Conservation (phyloP, 306 rosid genomes). For the Lathyrus oleraceus region DNA sequence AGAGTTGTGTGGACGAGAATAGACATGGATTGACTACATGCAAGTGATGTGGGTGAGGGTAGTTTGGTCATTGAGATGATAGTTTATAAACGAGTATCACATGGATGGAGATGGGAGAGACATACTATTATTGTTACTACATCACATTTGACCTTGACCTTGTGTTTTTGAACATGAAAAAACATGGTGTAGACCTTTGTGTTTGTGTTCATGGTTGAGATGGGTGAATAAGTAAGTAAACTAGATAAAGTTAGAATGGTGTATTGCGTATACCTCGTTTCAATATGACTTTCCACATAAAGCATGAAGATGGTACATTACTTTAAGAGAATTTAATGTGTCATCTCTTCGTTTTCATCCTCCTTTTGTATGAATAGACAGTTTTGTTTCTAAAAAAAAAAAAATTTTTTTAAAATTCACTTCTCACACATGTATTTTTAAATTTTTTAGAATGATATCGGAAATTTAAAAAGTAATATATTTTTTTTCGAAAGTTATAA, state of each 20-base stretch:
- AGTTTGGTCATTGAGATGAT: background rate
- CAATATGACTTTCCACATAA: background rate
- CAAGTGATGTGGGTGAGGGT: background rate
- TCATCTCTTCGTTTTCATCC: no score
- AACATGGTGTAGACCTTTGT: background rate
- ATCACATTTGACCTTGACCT: conserved; percentile 18
- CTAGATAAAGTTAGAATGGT: background rate
- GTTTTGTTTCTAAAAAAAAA: no score
- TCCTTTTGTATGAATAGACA: no score
- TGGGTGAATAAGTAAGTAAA: background rate
- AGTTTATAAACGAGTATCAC: conserved; percentile 28
- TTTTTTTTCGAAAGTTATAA: no score
- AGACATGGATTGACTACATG: background rate
- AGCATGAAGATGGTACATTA: no score
- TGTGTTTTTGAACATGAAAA: background rate
- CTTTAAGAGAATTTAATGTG: no score
- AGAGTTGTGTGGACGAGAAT: background rate
- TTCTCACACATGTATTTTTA: no score
- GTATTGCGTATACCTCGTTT: background rate
- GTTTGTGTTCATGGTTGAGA: background rate
- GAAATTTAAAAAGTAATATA: no score
- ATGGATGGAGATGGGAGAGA: conserved; percentile 3
- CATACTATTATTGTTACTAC: background rate
- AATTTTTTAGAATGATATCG: no score
- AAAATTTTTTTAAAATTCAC: no score